Conservation (phyloP, 148 eudicot genomes). For the Silene conica region DNA sequence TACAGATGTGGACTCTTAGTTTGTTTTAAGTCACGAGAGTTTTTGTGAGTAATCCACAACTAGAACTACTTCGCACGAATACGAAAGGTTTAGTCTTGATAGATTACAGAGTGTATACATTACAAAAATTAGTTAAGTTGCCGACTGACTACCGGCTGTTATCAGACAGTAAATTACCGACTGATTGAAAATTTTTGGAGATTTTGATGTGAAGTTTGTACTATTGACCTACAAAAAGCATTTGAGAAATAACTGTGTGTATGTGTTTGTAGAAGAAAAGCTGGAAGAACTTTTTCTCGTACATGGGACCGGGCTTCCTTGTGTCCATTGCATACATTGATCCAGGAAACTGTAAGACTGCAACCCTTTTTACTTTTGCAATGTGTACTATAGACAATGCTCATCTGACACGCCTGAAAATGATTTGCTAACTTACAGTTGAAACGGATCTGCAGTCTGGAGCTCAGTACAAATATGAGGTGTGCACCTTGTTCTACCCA, state of each 20-base stretch:
- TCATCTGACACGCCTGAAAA: constrained; percentile 15
- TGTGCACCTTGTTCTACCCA: constrained; percentile 25
- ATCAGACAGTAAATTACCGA: too few relatives aligned
- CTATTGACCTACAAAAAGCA: constrained; percentile 1
- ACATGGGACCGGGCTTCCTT: constrained; percentile 97
- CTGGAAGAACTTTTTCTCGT: constrained; percentile 90
- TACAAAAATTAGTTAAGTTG: too few relatives aligned
- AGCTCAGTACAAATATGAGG: constrained; percentile 90
- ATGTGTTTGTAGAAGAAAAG: constrained; percentile 55
- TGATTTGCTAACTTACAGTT: constrained; percentile 48
- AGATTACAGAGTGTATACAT: not conserved
- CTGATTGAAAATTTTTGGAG: not conserved
- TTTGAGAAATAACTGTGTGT: constrained; percentile 4
- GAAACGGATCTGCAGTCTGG: constrained; percentile 93
- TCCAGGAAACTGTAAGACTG: constrained; percentile 88
- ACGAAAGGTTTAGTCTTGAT: not conserved
- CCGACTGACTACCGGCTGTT: too few relatives aligned
- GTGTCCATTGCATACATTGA: constrained; percentile 96
- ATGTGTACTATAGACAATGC: not conserved
- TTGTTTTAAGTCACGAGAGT: not conserved
- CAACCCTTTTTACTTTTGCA: not conserved
- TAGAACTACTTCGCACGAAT: not conserved
- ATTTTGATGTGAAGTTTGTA: not conserved
- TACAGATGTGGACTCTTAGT: not conserved
- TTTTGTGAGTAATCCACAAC: not conserved